These are phyloP conservation scores for Carallia pectinifolia DNA, from an alignment of 345 rosid species.

Conservation along the genomic window DNA sequence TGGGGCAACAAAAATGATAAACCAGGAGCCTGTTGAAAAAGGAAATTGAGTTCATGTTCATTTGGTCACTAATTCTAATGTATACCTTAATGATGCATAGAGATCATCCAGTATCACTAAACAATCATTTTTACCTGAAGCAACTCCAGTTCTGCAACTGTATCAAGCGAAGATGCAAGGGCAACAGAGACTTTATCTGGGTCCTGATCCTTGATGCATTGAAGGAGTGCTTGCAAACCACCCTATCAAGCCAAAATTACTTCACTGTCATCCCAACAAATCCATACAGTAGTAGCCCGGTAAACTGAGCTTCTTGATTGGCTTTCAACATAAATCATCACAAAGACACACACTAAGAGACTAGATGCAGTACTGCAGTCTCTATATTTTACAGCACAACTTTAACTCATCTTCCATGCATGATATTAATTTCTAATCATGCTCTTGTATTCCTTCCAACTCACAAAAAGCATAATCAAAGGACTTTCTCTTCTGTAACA, in stretches of 20 bases:
- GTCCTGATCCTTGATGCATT: slow-evolving; percentile 74
- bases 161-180: slow-evolving; percentile 76
- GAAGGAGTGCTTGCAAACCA: slow-evolving; percentile 74
- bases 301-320: slow-evolving; percentile 8
- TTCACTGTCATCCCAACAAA: slow-evolving; percentile 10
- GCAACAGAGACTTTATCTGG: slow-evolving; percentile 88
- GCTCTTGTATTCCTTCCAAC: neutral
- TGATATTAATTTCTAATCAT: slow-evolving; percentile 16
- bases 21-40: slow-evolving; percentile 81
- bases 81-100: too few species aligned
- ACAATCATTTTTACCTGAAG: slow-evolving; percentile 55
- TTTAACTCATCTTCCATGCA: neutral
- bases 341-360: neutral
- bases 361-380: neutral
- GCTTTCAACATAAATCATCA: slow-evolving; percentile 13
- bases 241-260: slow-evolving; percentile 48
- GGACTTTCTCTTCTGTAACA: slow-evolving; percentile 1
- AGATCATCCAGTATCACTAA: neutral
- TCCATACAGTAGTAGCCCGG: slow-evolving; percentile 12
- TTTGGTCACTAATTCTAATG: too few species aligned
- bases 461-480: neutral
- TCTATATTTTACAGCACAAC: neutral
- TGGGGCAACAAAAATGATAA: slow-evolving; percentile 85
- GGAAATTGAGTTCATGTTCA: slow-evolving; percentile 16
- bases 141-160: slow-evolving; percentile 82